Conservation (phyloP, 1,284 basidiomycete species). For the Amylostereum areolatum region DNA sequence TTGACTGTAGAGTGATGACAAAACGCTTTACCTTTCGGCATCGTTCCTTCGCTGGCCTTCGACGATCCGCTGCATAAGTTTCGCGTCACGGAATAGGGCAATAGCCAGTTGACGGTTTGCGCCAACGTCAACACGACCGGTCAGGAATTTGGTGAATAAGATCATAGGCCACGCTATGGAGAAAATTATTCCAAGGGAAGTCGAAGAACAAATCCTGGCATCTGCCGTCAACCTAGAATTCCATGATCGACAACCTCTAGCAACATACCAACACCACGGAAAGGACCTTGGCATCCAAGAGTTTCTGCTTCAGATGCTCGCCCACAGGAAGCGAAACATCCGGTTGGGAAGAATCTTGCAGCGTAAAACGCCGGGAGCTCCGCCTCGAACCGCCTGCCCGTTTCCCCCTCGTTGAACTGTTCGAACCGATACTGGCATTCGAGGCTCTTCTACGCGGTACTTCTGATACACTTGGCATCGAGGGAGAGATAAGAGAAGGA, state of each 20-base stretch:
- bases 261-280: constrained; percentile 66
- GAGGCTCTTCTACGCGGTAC: constrained; percentile 14
- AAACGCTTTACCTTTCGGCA: constrained; percentile 50
- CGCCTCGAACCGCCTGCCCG: constrained; percentile 43
- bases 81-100: constrained; percentile 76
- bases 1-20: neutral
- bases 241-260: no score
- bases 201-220: constrained; percentile 87
- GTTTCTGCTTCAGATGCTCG: constrained; percentile 72
- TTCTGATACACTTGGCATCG: constrained; percentile 12
- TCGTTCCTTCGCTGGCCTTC: constrained; percentile 81
- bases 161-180: constrained; percentile 97
- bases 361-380: constrained; percentile 41
- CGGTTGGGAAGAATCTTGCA: constrained; percentile 21
- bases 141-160: constrained; percentile 93
- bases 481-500: constrained; percentile 21
- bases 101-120: constrained; percentile 79
- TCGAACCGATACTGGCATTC: constrained; percentile 28
- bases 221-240: no score
- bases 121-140: constrained; percentile 73
- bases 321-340: constrained; percentile 47
- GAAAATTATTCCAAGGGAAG: constrained; percentile 96
- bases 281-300: constrained; percentile 69
- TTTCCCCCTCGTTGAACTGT: constrained; percentile 26
- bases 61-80: constrained; percentile 76